phyloP scores from a whole-genome alignment of 2,329 filamentous ascomycete genomes.

The Nothophaeocryptopus gaeumannii region DNA sequence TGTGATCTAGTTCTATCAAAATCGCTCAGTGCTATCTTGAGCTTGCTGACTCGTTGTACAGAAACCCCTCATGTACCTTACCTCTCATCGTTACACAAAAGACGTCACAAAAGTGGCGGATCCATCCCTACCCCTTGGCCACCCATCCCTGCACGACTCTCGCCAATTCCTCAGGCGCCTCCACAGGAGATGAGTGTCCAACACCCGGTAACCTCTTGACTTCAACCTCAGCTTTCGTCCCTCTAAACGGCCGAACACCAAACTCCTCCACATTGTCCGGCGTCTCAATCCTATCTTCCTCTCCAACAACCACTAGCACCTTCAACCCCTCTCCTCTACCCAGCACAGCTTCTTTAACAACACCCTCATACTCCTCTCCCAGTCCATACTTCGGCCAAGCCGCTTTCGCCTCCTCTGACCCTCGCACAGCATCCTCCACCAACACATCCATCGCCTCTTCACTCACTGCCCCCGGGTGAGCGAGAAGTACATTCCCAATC shows the following conservation, averaged over 20 bases:
- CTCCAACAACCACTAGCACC: background rate
- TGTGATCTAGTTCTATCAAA: too few species aligned
- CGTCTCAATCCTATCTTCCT: background rate
- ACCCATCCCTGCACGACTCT: background rate
- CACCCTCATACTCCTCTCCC: background rate
- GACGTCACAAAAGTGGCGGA: too few species aligned
- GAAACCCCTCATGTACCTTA: too few species aligned
- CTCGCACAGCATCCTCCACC: background rate
- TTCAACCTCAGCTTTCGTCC: background rate
- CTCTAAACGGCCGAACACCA: background rate
- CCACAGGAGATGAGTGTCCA: background rate
- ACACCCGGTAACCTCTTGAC: background rate
- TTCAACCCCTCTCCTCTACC: background rate
- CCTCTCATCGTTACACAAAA: too few species aligned
- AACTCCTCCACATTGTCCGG: background rate
- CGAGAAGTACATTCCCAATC: background rate
- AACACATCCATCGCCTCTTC: background rate
- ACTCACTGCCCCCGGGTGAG: background rate
- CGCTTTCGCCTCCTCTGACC: background rate
- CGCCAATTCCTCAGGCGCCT: background rate
- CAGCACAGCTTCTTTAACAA: background rate
- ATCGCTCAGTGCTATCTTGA: too few species aligned
- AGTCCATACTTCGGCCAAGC: constrained; percentile 1
- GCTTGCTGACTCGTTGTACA: too few species aligned
- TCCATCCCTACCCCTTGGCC: too few species aligned